A percentile compares a stretch with the other conserved stretches of the same genome.
These are phyloP conservation scores for Quercus bicolor DNA, from an alignment of 306 rosid species.

Conservation along the genomic window DNA sequence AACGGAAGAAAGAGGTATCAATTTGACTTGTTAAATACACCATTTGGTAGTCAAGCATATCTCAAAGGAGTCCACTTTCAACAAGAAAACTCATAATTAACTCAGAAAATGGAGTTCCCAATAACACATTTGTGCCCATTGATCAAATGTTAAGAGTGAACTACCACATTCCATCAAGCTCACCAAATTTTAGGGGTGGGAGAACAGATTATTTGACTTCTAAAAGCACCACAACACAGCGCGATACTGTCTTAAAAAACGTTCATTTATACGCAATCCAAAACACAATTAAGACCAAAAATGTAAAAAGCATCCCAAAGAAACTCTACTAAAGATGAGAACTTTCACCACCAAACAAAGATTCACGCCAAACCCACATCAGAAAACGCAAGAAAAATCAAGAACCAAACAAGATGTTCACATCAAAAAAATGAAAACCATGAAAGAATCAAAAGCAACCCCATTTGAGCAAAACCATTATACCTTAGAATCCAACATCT, in stretches of 20 bases:
- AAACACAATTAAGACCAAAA: conserved; percentile 2
- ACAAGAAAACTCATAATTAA: background rate
- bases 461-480: conserved; percentile 6
- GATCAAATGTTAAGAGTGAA: background rate
- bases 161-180: background rate
- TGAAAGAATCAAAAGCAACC: conserved; percentile 11
- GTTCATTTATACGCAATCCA: conserved; percentile 1
- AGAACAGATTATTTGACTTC: background rate
- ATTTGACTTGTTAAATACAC: background rate
- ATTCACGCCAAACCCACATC: conserved; percentile 29
- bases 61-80: background rate
- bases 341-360: conserved; percentile 12
- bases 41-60: background rate
- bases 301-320: conserved; percentile 9
- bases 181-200: background rate
- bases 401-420: conserved; percentile 5
- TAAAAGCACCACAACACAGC: background rate
- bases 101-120: background rate
- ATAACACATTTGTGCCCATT: background rate
- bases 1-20: background rate
- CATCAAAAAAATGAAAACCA: background rate
- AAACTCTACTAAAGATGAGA: conserved; percentile 17
- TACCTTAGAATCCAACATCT: conserved; percentile 76
- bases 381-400: conserved; percentile 13
- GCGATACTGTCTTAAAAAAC: background rate